Evolutionary conservation across 2,329 filamentous ascomycete species (phyloP).

Genomic region (Xenoacremonium recifei): DNA sequence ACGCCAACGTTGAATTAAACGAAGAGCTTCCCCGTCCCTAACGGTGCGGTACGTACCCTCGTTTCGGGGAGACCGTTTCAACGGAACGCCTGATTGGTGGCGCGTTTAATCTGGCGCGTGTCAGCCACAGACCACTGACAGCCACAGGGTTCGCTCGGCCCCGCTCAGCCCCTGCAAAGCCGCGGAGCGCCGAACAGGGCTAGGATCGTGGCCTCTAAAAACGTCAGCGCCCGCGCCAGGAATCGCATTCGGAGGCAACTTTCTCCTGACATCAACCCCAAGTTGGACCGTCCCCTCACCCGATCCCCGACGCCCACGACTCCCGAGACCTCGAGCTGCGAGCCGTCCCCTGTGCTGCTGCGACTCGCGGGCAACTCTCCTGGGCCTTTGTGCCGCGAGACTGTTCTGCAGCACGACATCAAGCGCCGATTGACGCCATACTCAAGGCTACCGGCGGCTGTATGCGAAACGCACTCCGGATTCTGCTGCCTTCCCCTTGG

Average conservation of each 20-base stretch:
- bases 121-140: no score
- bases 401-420: conserved; percentile 9
- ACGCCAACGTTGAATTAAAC: not conserved
- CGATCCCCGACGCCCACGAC: conserved; percentile 15
- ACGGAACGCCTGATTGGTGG: not conserved
- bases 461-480: not conserved
- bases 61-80: not conserved
- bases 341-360: conserved; percentile 10
- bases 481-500: conserved; percentile 1
- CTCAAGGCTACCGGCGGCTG: no score
- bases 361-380: conserved; percentile 11
- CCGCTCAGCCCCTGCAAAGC: not conserved
- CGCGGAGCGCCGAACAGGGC: no score
- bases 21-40: not conserved
- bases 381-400: conserved; percentile 22
- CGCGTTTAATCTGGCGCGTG: not conserved
- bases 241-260: conserved; percentile 18
- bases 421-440: not conserved
- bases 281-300: conserved; percentile 12
- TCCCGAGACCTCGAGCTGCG: conserved; percentile 11
- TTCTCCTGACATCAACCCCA: conserved; percentile 21
- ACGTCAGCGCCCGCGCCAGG: conserved; percentile 9
- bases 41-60: no score
- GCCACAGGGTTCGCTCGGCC: no score
- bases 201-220: conserved; percentile 25